Evolutionary conservation across 225 moss, liverwort and hornwort genomes (phyloP), one percentile per base, ranked within the genome.

Genomic region (Rhytidiadelphus loreus): DNA sequence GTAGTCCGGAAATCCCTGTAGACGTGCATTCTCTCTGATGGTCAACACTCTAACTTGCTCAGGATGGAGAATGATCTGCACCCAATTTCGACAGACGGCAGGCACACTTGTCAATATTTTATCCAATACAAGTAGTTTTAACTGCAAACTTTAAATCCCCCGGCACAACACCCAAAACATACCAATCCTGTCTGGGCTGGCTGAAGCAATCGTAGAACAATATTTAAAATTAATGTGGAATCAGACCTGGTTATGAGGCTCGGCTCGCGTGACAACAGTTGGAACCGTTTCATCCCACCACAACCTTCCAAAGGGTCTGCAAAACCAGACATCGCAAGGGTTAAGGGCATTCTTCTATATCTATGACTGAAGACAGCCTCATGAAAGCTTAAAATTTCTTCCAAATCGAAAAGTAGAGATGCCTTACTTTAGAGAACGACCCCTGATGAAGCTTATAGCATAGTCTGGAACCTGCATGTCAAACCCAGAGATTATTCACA

Each of bases 221-320:
- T 86, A 41, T 29, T 62, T 62, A 46, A 63, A 48, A 35, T 7
- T 11, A 56, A 23, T 17, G 32, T 48, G 41, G 33, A 69, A 35
- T 37, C 41, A 39, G 52, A 98, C 98, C 94, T 96, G 95, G 80
- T 97, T 99, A 80, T 97, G 99, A 76, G 99, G 99, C 89, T 99
- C 99, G 41, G 99, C 99, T 88, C 97, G 93, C 7, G 97, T 97
- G 53, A 97, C 97, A 41, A 99, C 99, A 11, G 99, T 99, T 72
- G 97, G 87, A 75, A 99, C 99, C 66, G 96, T 99, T 87, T 97
- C 96, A 90, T 99, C 97, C 99, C 99, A 99, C 99, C 99, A 99
- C 73, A 99, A 92, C 53, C 99, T 94, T 75, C 97, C 99, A 55
- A 99, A 99, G 26, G 99, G 99, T 86, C 98, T 99, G 95, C 56